Evolutionary conservation across 2,329 filamentous ascomycete species (phyloP), one percentile per base, ranked within the genome.

Genomic region (Pseudocercospora fijiensis): DNA sequence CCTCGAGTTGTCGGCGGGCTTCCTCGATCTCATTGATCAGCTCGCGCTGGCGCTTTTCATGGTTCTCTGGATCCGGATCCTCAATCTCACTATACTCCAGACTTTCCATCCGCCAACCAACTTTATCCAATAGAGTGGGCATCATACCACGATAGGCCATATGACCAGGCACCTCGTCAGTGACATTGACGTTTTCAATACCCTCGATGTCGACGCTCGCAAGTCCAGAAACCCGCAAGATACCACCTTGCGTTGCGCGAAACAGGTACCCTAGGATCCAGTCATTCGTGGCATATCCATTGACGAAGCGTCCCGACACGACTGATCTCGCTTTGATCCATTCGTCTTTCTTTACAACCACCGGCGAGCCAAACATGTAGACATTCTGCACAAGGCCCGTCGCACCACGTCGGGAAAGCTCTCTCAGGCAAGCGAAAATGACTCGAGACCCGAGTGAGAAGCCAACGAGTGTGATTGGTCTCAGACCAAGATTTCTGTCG

Each of bases 21-120:
- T 96, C 93, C 75, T 98, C 94, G 58, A 99, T 96, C 78, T 99
- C 95, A 71, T 90, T 92, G 75, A 99, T 96, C 47, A 99, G 85
- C 77, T 98, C 94, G 61, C 92, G 85, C 77, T 99, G 95, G 55
- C 93, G 85, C 75, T 92, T 85, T 57, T 86, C 84, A 78, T 98
- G 94, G 70, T 96, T 94, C 0, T 98, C 95, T 0, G 95, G 95
- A 73, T 99, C 95, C 0, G 95, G 92, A 70, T 99, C 95, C 75
- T 98, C 95, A 65, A 99, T 98, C 78, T 99, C 95, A 0, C 86
- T 88, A 74, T 98, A 99, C 75, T 98, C 94, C 71, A 97, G 92
- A 68, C 89, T 93, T 73, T 96, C 89, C 3, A 98, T 91, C 59
- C 89, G 80, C 92, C 93, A 99, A 16, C 93, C 95, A 37, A 93